phyloP scores from a whole-genome alignment of 108 stramenopile species.

The Nitzschia sp. region DNA sequence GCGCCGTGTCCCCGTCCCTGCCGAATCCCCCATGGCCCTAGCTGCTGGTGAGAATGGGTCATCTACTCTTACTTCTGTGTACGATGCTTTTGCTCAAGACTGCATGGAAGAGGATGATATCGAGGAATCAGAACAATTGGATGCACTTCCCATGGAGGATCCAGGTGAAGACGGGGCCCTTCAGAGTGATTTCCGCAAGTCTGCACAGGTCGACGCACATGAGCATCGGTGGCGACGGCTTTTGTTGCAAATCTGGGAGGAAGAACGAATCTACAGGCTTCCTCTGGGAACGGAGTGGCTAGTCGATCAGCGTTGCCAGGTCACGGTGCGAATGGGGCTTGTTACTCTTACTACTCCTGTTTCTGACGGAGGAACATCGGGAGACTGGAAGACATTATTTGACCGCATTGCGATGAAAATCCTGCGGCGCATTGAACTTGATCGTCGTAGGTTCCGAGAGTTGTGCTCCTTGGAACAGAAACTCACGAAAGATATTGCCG shows the following conservation, averaged over 20 bases:
- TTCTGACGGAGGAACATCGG: not conserved
- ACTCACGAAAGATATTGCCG: conserved; percentile 14
- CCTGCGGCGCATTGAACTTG: conserved; percentile 19
- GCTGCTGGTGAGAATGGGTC: not conserved
- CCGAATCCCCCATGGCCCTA: conserved; percentile 1
- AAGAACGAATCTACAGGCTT: conserved; percentile 37
- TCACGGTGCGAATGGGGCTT: conserved; percentile 39
- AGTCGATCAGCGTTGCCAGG: conserved; percentile 10
- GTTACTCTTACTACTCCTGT: conserved; percentile 1
- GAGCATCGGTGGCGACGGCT: conserved; percentile 43
- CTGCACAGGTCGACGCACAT: conserved; percentile 35
- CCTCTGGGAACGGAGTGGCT: conserved; percentile 35
- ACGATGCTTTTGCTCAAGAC: conserved; percentile 30
- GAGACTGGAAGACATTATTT: not conserved
- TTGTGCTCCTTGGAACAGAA: conserved; percentile 26
- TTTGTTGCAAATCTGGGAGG: conserved; percentile 40
- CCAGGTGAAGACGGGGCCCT: conserved; percentile 15
- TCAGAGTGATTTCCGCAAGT: conserved; percentile 18
- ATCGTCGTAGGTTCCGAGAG: conserved; percentile 1
- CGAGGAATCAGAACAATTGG: conserved; percentile 18
- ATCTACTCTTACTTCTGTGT: conserved; percentile 24
- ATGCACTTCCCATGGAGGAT: conserved; percentile 14
- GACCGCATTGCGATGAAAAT: conserved; percentile 19
- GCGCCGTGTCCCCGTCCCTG: not conserved
- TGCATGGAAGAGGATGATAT: conserved; percentile 6